phyloP scores from a whole-genome alignment of 2,329 filamentous ascomycete species.

The Fulvia fulva region DNA sequence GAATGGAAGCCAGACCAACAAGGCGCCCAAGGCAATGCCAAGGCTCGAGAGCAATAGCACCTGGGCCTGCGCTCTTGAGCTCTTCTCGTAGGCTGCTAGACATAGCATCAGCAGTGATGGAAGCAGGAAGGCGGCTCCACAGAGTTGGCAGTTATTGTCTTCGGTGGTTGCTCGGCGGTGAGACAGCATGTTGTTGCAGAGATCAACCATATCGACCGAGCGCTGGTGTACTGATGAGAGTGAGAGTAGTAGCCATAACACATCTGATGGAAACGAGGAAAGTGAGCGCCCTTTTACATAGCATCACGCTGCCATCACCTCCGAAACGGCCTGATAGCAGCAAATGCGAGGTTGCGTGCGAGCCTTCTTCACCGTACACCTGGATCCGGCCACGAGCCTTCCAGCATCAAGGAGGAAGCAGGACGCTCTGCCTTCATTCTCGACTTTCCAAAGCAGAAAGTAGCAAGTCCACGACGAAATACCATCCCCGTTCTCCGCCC shows the following conservation, averaged over 20 bases:
- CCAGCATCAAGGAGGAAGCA: no score
- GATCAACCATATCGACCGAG: background rate
- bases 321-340: no score
- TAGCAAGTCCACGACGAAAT: no score
- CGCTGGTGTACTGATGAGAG: background rate
- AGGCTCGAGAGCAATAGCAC: background rate
- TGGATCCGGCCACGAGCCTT: no score
- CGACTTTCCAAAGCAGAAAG: no score
- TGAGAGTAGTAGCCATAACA: no score
- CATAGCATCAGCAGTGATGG: background rate
- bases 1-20: background rate
- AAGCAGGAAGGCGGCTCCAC: background rate
- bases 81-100: background rate
- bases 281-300: no score
- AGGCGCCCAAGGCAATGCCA: background rate
- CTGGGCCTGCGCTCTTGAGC: background rate
- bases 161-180: background rate
- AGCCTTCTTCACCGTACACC: no score
- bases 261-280: no score
- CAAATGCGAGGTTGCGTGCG: no score
- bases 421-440: no score
- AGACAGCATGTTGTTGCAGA: background rate
- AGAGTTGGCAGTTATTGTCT: background rate
- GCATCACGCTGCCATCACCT: background rate
- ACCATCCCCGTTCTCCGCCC: no score